phyloP scores from a whole-genome alignment of 805 yeast species.

The Monosporozyma aerobia region DNA sequence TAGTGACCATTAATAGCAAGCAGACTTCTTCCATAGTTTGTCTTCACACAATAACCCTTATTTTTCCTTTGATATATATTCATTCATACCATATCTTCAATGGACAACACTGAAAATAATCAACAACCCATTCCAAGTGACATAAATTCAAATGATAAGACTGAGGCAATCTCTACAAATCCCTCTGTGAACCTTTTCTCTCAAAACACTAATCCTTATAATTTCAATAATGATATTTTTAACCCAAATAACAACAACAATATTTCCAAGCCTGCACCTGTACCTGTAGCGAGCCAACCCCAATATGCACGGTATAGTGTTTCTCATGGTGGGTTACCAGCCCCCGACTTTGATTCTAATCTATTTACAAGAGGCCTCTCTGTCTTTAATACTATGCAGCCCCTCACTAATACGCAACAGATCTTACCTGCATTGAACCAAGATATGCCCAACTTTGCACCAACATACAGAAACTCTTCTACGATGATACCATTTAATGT shows the following conservation, averaged over 20 bases:
- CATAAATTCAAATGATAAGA: neutral
- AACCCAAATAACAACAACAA: neutral
- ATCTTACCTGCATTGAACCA: constrained; percentile 2
- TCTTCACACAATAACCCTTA: neutral
- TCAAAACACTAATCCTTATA: neutral
- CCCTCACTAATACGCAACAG: neutral
- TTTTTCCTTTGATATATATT: neutral
- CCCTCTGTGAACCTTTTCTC: neutral
- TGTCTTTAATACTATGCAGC: constrained; percentile 18
- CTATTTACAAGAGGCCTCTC: constrained; percentile 27
- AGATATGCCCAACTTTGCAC: neutral
- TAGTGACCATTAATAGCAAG: neutral
- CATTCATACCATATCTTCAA: neutral
- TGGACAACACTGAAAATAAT: neutral
- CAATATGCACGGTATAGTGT: neutral
- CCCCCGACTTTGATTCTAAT: constrained; percentile 2
- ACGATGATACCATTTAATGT: neutral
- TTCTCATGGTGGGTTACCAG: neutral
- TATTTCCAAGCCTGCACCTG: neutral
- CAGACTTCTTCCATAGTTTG: neutral
- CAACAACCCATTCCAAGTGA: neutral
- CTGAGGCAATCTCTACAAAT: neutral
- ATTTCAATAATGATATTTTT: neutral
- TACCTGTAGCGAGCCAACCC: neutral
- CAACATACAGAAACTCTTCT: constrained; percentile 5